Percentiles rank a stretch among this genome's conserved stretches.
Conservation (phyloP, 257 asterid genomes). For the Gentiana straminea region DNA sequence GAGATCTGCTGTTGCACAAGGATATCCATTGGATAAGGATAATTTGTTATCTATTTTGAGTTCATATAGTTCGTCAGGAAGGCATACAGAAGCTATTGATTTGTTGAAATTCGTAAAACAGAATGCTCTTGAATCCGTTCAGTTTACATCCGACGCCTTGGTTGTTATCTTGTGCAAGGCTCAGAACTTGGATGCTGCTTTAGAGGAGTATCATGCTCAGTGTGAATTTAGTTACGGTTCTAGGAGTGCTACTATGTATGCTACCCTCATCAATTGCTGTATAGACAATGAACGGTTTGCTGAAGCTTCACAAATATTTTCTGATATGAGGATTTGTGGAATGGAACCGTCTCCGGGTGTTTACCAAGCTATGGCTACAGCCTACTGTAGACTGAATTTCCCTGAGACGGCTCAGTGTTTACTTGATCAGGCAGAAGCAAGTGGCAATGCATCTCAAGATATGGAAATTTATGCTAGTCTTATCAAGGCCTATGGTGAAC, state of each 20-base stretch:
- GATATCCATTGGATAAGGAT: constrained; percentile 38
- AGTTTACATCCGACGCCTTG: constrained; percentile 53
- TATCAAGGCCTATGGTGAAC: constrained; percentile 66
- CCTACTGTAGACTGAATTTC: constrained; percentile 60
- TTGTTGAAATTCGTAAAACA: constrained; percentile 57
- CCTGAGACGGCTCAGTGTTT: constrained; percentile 83
- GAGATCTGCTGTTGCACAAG: constrained; percentile 50
- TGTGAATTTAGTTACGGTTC: constrained; percentile 17
- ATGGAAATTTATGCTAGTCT: constrained; percentile 42
- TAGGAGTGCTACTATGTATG: constrained; percentile 51
- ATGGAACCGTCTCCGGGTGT: constrained; percentile 56
- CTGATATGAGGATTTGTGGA: constrained; percentile 71
- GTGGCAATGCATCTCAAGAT: constrained; percentile 43
- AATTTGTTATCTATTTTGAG: constrained; percentile 57
- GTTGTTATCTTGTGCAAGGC: constrained; percentile 78
- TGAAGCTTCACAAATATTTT: constrained; percentile 85
- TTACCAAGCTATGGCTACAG: constrained; percentile 35
- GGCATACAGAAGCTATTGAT: constrained; percentile 62
- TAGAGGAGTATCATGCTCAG: constrained; percentile 52
- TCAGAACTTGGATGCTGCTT: constrained; percentile 62
- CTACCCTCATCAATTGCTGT: constrained; percentile 56
- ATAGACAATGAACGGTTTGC: constrained; percentile 39
- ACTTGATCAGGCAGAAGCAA: constrained; percentile 45
- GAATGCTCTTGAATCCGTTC: constrained; percentile 40
- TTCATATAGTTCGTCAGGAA: constrained; percentile 79